Evolutionary conservation across 495 filamentous ascomycete genomes (phyloP), one percentile per base, ranked within the genome.

Genomic region (Emericellopsis terricola): DNA sequence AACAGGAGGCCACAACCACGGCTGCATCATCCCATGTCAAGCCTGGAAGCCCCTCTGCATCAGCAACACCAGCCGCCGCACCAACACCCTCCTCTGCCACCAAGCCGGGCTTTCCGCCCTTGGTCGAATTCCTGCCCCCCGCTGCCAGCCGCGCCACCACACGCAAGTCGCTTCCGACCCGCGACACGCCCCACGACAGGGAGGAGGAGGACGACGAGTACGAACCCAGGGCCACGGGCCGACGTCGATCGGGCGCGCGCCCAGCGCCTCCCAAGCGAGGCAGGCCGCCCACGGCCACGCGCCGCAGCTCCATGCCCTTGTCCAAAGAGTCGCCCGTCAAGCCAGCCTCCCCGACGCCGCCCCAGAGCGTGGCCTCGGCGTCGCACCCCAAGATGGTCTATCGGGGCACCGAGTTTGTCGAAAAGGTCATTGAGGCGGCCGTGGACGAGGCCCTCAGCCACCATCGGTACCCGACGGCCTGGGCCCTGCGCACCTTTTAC

Each of bases 391-490:
- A n/a, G n/a, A n/a, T n/a, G n/a, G n/a, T n/a, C n/a, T n/a, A n/a
- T 2, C 19, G 52, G 4, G 37, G 41, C 23, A 55, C 43, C 32
- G 53, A 58, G 27, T 29, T 52, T 11, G 37, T 50, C 4, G 53
- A 55, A 31, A 48, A 41, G 28, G 50, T 60, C 19, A 53, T 62
- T 8, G 55, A 57, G 40, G 35, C 37, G 23, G 62, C 65, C 4
- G 60, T 68, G 1, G 56, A 68, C 19, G 57, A 64, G 36, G 65
- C 66, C 13, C 44, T 71, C 19, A 38, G 43, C 28, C 50, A 57
- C 39, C 55, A 47, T 29, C 56, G 64, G 28, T 67, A 63, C 38
- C 66, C 66, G 31, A 71, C 66, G 13, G 65, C 66, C 5, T 71
- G 55, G 49, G 66, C 65, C 28, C 51, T 71, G 37, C 58, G 64